phyloP scores from a whole-genome alignment of 2,329 filamentous ascomycete species.

The Trichophyton verrucosum region DNA sequence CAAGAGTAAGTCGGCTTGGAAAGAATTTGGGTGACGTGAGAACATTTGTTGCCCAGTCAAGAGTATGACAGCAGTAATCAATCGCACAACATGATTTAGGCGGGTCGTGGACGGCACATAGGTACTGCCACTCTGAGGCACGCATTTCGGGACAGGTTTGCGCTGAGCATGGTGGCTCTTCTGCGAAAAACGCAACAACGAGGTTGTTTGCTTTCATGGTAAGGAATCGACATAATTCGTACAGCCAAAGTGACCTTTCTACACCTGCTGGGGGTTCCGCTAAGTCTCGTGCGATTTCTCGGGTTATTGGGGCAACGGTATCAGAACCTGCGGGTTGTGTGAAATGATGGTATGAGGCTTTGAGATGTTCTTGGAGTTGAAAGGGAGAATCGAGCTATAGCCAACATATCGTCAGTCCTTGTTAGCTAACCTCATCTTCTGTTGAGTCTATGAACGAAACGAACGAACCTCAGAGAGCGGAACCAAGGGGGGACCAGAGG shows the following conservation, averaged over 20 bases:
- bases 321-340: slow-evolving; percentile 50
- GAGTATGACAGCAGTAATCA: slow-evolving; percentile 96
- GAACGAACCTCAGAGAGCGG: slow-evolving; percentile 61
- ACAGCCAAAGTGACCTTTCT: slow-evolving; percentile 85
- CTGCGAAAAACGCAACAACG: slow-evolving; percentile 84
- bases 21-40: slow-evolving; percentile 93
- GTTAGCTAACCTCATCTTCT: slow-evolving; percentile 1
- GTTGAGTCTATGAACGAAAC: background rate
- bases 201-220: slow-evolving; percentile 89
- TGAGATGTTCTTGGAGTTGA: slow-evolving; percentile 92
- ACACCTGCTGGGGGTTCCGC: slow-evolving; percentile 69
- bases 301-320: slow-evolving; percentile 59
- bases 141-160: slow-evolving; percentile 95
- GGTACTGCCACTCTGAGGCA: slow-evolving; percentile 96
- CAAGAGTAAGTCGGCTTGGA: slow-evolving; percentile 63
- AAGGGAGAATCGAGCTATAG: slow-evolving; percentile 86
- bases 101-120: slow-evolving; percentile 92
- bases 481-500: slow-evolving; percentile 75
- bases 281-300: slow-evolving; percentile 61
- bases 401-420: background rate
- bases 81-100: slow-evolving; percentile 97
- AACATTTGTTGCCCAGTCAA: slow-evolving; percentile 93
- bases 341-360: slow-evolving; percentile 74
- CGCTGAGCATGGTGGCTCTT: slow-evolving; percentile 76
- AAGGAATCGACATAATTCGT: slow-evolving; percentile 92